Evolutionary conservation across 1,139 yeast species (phyloP), one percentile per base, ranked within the genome.

Genomic region (Pichia sp.): DNA sequence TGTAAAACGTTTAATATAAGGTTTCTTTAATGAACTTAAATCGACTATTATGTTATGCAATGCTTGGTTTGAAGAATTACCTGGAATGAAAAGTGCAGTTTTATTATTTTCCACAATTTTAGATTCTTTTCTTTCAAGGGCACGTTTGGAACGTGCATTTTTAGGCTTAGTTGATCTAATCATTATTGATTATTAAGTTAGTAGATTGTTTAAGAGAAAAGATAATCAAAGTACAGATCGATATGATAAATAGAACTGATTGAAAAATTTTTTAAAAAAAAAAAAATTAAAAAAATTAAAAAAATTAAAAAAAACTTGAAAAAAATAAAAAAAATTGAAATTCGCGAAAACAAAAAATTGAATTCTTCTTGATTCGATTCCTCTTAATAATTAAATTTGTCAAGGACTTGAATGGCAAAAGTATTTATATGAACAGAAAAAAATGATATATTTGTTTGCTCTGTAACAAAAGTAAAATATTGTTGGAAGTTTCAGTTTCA

Each of bases 61-160:
- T 10, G 85, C 67, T 64, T 86, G 82, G 65, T 78, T 87, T 42
- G 92, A 73, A 32, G 89, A 82, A 44, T 86, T 70, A 5, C 98
- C 98, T 24, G 97, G 96, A 39, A 92, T 82, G 60, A 92, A 92
- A 48, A 92, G 73, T 0, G 97, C 97, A 46, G 80, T 76, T 68
- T 94, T 94, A 53, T 85, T 80, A 65, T 92, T 90, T 64, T 92
- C 99, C 12, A 83, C 84, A 43, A 87, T 67, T 68, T 89, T 92
- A 47, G 97, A 81, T 60, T 87, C 96, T 57, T 79, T 82, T 59
- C 85, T 84, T 51, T 90, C 96, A 56, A 90, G 65, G 12, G 96
- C 97, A 65, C 99, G 80, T 71, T 94, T 94, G 46, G 97, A 79
- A 62, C 98, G 87, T 48, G 97, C 97, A 62, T 84, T 92, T 69